Base-by-base conservation (phyloP, 306 rosid species). In the Dalbergia cultrata region DNA sequence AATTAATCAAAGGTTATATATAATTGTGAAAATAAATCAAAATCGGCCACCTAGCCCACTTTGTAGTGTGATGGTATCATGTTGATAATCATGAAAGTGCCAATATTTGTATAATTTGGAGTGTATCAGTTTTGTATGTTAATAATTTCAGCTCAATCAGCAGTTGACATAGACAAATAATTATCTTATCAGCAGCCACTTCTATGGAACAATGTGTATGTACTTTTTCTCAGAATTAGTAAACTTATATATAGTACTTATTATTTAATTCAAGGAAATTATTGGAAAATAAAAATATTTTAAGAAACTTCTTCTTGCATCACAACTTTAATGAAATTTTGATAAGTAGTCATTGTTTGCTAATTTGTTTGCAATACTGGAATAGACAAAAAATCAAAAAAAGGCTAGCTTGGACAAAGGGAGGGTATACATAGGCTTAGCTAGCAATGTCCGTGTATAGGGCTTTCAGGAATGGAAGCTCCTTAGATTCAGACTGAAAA, bases 401-500 rank as follows among this genome's bases (percentile, higher is more conserved):
- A 57, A 60, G 61, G 74, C 6, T 53, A 67, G 56, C 22, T 53
- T 16, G 31, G 49, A 75, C 45, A 44, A 57, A 33, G 10, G 21
- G 73, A 35, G 39, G 47, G 13, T 35, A 60, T 22, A 26, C 31
- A 26, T 26, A 26, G 3, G 31, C 31, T 26, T 26, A 72, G 9
- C 3, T 72, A 54, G 66, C 67, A 66, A 65, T 78, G 79, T 84
- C 31, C 3, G 87, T 26, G 31, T 80, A 84, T 75, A 82, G 87
- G 71, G 80, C 64, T 77, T 64, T 76, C 67, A 78, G 73, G 63
- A 60, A 26, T 7, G 33, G 57, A 41, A 77, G 81, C 69, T 52
- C 78, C 80, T 73, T 71, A 45, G 77, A 70, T 70, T 78, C 58
- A 81, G 82, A 78, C 35, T 14, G 43, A 58, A 50, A 80, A 77